phyloP scores from a whole-genome alignment of 1,139 yeast species.

The Saccharomyces uvarum region DNA sequence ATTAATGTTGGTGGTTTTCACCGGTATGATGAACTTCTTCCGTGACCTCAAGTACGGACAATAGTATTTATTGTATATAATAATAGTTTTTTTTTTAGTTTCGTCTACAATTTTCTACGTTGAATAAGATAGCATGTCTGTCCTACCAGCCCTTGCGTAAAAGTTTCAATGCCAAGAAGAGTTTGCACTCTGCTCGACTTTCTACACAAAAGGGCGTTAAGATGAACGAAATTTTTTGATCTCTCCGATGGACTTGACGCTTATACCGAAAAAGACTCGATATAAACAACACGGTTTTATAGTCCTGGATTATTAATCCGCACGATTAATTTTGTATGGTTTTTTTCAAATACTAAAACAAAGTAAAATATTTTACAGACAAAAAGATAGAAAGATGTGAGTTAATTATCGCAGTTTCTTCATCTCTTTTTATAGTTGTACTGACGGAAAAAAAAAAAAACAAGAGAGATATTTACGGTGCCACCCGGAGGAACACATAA shows the following conservation, averaged over 20 bases:
- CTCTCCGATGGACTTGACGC: conserved; percentile 68
- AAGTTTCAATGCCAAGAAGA: conserved; percentile 12
- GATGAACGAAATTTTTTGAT: conserved; percentile 45
- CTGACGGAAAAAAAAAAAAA: background rate
- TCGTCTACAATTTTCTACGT: background rate
- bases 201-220: conserved; percentile 48
- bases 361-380: conserved; percentile 1
- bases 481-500: background rate
- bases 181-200: conserved; percentile 1
- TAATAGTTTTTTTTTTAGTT: background rate
- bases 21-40: conserved; percentile 91
- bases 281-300: conserved; percentile 57
- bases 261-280: conserved; percentile 33
- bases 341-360: conserved; percentile 15
- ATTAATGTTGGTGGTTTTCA: conserved; percentile 88
- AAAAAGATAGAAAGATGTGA: conserved; percentile 1
- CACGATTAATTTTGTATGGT: conserved; percentile 38
- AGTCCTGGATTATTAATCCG: conserved; percentile 59
- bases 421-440: conserved; percentile 6
- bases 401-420: background rate
- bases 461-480: background rate
- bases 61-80: background rate
- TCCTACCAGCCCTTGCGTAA: conserved; percentile 53
- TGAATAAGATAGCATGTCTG: conserved; percentile 36
- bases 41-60: conserved; percentile 35